These are phyloP conservation scores for Elongisporangium prolatum DNA, from an alignment of 352 stramenopile species.

Conservation along the genomic window DNA sequence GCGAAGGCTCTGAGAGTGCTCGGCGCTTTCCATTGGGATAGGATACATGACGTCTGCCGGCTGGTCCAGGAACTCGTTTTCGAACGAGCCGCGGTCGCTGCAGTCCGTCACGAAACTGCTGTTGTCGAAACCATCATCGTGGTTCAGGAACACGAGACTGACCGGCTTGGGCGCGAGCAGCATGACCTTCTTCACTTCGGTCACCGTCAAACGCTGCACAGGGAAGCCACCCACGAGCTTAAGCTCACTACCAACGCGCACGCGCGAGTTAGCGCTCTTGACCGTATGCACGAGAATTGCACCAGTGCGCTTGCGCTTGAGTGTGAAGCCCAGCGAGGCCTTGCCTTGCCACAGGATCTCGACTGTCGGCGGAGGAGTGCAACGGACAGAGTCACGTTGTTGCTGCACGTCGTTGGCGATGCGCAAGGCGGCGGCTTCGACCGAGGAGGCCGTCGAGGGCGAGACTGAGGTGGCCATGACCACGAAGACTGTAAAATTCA, in stretches of 20 bases:
- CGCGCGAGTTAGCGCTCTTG: conserved; percentile 24
- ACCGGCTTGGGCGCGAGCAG: conserved; percentile 64
- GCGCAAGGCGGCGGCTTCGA: neutral
- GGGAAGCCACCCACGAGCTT: conserved; percentile 74
- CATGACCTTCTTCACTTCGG: conserved; percentile 80
- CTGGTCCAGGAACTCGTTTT: conserved; percentile 15
- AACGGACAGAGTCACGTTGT: neutral
- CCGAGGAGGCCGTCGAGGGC: neutral
- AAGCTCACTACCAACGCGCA: conserved; percentile 64
- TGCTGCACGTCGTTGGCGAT: neutral
- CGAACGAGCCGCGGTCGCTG: conserved; percentile 12
- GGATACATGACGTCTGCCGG: conserved; percentile 11
- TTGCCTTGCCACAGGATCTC: conserved; percentile 69
- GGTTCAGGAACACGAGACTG: conserved; percentile 76
- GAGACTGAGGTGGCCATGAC: neutral
- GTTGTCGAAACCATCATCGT: conserved; percentile 27
- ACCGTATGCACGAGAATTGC: conserved; percentile 67
- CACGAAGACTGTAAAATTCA: neutral
- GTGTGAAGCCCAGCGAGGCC: conserved; percentile 53
- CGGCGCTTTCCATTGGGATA: conserved; percentile 15
- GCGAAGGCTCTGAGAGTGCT: conserved; percentile 15
- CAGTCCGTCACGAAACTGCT: conserved; percentile 31
- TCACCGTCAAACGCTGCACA: conserved; percentile 58
- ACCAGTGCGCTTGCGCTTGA: conserved; percentile 70
- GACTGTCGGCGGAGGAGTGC: conserved; percentile 32